Evolutionary conservation across 2,329 filamentous ascomycete genomes (phyloP).

Genomic region (Neodidymelliopsis sp.): DNA sequence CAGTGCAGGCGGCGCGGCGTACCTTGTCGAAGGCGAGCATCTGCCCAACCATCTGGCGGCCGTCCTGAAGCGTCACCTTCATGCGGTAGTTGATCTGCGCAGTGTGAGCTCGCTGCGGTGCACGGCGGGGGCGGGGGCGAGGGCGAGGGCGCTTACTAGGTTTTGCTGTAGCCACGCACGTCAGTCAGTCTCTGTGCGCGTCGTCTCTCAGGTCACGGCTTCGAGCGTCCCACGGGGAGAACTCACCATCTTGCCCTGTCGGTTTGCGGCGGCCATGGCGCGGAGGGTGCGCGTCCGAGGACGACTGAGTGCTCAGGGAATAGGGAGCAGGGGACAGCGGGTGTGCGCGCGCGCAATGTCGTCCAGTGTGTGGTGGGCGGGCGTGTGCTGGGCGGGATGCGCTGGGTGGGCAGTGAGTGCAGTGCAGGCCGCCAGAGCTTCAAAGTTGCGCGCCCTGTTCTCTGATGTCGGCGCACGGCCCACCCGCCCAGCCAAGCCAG

Average conservation of each 20-base stretch:
- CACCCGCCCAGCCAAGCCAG: conserved; percentile 25
- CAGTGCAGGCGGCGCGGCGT: conserved; percentile 24
- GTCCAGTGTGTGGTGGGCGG: conserved; percentile 29
- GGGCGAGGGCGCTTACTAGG: conserved; percentile 61
- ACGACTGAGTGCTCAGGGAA: conserved; percentile 44
- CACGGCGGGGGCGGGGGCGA: conserved; percentile 18
- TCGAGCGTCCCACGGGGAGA: conserved; percentile 45
- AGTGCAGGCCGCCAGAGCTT: conserved; percentile 33
- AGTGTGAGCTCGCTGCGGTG: conserved; percentile 30
- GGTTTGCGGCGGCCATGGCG: conserved; percentile 67
- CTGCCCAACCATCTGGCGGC: conserved; percentile 94
- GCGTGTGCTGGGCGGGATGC: conserved; percentile 19
- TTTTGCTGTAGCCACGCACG: conserved; percentile 63
- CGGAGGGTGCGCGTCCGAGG: conserved; percentile 51
- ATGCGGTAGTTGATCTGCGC: conserved; percentile 97
- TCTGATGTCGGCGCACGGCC: conserved; percentile 23
- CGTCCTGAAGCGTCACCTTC: conserved; percentile 94
- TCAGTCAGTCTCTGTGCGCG: conserved; percentile 55
- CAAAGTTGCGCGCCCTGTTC: conserved; percentile 17
- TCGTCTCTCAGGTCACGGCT: conserved; percentile 50
- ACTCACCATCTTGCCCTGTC: conserved; percentile 99
- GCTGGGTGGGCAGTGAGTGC: conserved; percentile 14
- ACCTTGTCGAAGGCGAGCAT: conserved; percentile 99
- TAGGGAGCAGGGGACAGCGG: conserved; percentile 9
- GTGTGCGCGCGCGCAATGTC: conserved; percentile 20